phyloP scores from a whole-genome alignment of 345 rosid species.

The Populus davidiana region DNA sequence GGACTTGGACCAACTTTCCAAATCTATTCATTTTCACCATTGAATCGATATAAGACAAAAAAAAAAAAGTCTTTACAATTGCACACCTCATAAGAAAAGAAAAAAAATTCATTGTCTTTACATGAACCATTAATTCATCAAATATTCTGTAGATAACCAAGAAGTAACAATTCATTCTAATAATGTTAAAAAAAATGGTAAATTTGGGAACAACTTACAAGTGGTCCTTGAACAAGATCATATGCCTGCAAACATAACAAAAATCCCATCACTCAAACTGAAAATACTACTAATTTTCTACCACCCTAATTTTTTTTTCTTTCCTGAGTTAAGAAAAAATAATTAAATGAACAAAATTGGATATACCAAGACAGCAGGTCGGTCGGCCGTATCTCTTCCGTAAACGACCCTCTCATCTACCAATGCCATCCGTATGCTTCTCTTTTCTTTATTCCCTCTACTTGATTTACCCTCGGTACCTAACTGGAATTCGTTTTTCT shows the following conservation, averaged over 20 bases:
- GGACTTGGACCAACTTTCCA: no score
- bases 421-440: slow-evolving; percentile 50
- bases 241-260: slow-evolving; percentile 61
- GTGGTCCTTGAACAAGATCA: slow-evolving; percentile 86
- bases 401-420: slow-evolving; percentile 62
- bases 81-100: neutral
- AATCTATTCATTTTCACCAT: no score
- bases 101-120: neutral
- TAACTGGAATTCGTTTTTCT: slow-evolving; percentile 47
- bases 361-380: slow-evolving; percentile 59
- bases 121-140: no score
- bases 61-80: neutral
- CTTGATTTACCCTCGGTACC: slow-evolving; percentile 8
- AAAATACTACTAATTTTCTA: neutral
- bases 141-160: no score
- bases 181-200: neutral
- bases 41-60: neutral
- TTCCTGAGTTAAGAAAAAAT: neutral
- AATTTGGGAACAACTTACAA: slow-evolving; percentile 45
- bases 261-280: slow-evolving; percentile 4
- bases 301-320: neutral
- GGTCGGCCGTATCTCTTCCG: slow-evolving; percentile 39
- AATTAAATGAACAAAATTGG: neutral
- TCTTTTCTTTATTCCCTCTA: slow-evolving; percentile 12
- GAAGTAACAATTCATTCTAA: no score